These are phyloP conservation scores for Periconia sp. DNA, from an alignment of 2,329 filamentous ascomycete species.

Conservation along the genomic window DNA sequence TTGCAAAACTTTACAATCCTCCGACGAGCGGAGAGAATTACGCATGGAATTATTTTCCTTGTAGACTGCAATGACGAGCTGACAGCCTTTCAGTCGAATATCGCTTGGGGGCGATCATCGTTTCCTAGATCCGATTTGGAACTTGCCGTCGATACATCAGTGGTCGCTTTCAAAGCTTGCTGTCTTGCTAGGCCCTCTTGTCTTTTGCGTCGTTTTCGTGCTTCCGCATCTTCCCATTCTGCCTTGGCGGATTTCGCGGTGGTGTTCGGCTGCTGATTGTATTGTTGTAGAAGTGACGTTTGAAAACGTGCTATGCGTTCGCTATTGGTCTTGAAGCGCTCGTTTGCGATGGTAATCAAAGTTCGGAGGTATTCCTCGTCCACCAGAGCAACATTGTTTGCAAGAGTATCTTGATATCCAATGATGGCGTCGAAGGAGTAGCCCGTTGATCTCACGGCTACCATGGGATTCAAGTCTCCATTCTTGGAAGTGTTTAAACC, in stretches of 20 bases:
- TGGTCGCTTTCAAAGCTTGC: constrained; percentile 36
- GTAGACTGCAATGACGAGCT: too few relatives aligned
- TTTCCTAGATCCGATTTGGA: too few relatives aligned
- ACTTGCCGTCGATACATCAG: too few relatives aligned
- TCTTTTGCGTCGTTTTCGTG: constrained; percentile 47
- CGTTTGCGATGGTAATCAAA: constrained; percentile 73
- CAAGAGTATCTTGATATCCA: constrained; percentile 56
- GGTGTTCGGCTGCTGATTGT: constrained; percentile 1
- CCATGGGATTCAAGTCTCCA: constrained; percentile 68
- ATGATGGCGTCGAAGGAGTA: constrained; percentile 82
- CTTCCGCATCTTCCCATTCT: constrained; percentile 50
- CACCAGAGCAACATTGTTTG: constrained; percentile 59
- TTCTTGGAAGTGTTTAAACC: constrained; percentile 58
- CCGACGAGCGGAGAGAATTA: too few relatives aligned
- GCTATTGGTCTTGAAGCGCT: constrained; percentile 73
- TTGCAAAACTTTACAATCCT: too few relatives aligned
- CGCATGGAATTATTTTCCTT: too few relatives aligned
- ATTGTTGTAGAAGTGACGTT: constrained; percentile 52
- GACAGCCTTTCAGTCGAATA: too few relatives aligned
- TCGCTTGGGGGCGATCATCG: too few relatives aligned
- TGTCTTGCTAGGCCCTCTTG: constrained; percentile 58
- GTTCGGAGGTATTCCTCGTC: constrained; percentile 69
- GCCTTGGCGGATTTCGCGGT: constrained; percentile 12
- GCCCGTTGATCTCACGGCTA: constrained; percentile 84
- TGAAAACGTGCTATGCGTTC: constrained; percentile 72